Evolutionary conservation across 495 filamentous ascomycete species (phyloP), one percentile per base, ranked within the genome.

Genomic region (Penicillium lividum): DNA sequence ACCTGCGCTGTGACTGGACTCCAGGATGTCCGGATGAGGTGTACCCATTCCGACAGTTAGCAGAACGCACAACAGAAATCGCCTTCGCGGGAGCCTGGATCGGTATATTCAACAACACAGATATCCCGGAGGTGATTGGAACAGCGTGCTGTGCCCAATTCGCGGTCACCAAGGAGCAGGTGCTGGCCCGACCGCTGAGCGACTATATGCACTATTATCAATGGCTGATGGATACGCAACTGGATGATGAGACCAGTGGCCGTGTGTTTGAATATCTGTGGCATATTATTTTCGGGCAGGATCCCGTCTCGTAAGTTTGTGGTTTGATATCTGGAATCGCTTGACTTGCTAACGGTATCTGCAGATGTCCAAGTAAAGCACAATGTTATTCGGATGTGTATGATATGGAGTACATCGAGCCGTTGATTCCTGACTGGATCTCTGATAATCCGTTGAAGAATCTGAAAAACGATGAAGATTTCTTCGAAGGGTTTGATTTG

Each of bases 91-190:
- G 59, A 9, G 73, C 70, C 1, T 83, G 79, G 73, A 66, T 67
- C 16, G 61, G 66, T 15, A 71, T 84, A 0, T 82, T 83, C 53
- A 80, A 80, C 18, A 68, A 69, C 28, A 73, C 67, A 51, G 34
- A 75, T 34, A 58, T 82, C 1, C 82, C 82, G 0, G 71, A 75
- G 2, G 57, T 74, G 0, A 63, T 89, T 1, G 81, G 71, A 0
- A 72, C 73, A 3, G 72, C 81, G 10, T 91, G 88, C 62, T 91
- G 88, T 68, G 81, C 86, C 43, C 89, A 91, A 68, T 91, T 92
- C 58, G 87, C 83, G 0, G 85, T 89, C 6, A 79, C 80, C 7
- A 67, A 76, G 22, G 76, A 82, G 1, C 76, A 79, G 52, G 75
- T 91, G 3, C 70, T 58, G 2, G 59, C 68, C 11, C 73, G 84